Base-by-base conservation (phyloP, 2,329 filamentous ascomycete species). In the Alternaria ventricosa region DNA sequence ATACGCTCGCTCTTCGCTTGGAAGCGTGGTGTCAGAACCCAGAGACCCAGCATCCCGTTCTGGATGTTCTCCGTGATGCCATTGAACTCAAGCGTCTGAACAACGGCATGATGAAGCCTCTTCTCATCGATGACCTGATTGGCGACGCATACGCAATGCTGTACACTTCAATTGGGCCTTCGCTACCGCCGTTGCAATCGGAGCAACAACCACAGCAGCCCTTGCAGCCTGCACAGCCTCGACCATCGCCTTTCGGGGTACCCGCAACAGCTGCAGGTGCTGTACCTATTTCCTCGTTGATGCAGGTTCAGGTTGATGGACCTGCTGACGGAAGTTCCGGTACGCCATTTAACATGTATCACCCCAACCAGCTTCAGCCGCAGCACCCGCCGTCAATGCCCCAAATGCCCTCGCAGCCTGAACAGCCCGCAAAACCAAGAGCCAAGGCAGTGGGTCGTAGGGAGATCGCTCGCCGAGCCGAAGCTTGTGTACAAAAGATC, bases 71-170 rank as follows among this genome's bases (percentile, higher is more conserved):
- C 11, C 85, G 88, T 45, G 90, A 92, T 66, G 86, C 87, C 1
- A 83, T 90, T 25, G 90, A 93, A 70, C 81, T 92, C 33, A 92
- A 92, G 75, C 90, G 89, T 77, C 87, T 97, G 47, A 99, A 99
- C 75, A 90, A 90, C 44, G 91, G 90, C 50, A 85, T 97, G 8
- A 96, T 96, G 87, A 97, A 97, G 79, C 87, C 91, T 1, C 87
- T 89, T 0, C 86, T 90, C 10, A 95, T 98, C 47, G 96, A 99
- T 73, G 96, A 99, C 74, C 86, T 98, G n/a, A 92, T 97, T 68
- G 92, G 90, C 22, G 96, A 99, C 79, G 90, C 92, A 53, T 99
- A 97, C 79, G 91, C 92, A 1, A 86, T 89, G 53, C 84, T 97
- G 15, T 96, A 93, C 75, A 85, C 86, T 18, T 87, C 90, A 28